Evolutionary conservation across 345 rosid genomes (phyloP).

Genomic region (Psidium friedrichsthalianum): DNA sequence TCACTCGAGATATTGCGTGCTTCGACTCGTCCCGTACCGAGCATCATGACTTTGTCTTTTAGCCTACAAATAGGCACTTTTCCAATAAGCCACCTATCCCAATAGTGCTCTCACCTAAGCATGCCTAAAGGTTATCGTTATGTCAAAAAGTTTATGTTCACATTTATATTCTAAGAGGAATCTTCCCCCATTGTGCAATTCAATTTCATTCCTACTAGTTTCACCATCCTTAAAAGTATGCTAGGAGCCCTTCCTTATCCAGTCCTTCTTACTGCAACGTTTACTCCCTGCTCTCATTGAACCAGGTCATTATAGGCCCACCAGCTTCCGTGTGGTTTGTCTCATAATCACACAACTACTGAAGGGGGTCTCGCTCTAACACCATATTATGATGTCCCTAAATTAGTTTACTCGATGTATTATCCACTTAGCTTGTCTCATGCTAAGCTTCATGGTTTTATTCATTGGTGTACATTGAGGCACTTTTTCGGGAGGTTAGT

Average conservation of each 20-base stretch:
- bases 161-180: not conserved
- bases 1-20: not conserved
- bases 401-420: not conserved
- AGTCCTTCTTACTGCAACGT: not conserved
- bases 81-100: not conserved
- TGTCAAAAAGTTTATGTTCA: not conserved
- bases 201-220: not conserved
- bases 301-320: not conserved
- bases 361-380: not conserved
- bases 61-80: not conserved
- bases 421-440: not conserved
- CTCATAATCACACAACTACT: not conserved
- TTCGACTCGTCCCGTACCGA: no score
- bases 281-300: not conserved
- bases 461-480: not conserved
- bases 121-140: no score
- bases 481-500: not conserved
- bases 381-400: not conserved
- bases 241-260: not conserved
- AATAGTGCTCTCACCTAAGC: no score
- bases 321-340: not conserved
- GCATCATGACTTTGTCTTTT: not conserved
- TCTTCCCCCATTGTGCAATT: not conserved
- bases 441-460: not conserved
- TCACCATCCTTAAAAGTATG: not conserved